phyloP scores from a whole-genome alignment of 176 grass and related monocot genomes.

The Puya raimondii region DNA sequence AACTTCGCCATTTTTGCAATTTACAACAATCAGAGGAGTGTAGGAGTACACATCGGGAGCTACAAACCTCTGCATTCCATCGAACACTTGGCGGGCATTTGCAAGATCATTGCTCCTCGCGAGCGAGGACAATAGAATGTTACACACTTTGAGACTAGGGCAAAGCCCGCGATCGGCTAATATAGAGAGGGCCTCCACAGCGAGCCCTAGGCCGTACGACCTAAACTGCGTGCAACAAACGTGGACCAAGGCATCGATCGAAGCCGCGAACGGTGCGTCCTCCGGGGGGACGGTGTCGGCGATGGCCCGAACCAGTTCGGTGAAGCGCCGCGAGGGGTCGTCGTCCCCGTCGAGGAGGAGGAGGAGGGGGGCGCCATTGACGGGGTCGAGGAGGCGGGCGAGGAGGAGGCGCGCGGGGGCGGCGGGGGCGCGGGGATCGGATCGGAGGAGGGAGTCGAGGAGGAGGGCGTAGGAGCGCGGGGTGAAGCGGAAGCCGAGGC shows the following conservation, averaged over 20 bases:
- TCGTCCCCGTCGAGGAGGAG: neutral
- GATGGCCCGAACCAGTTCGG: slow-evolving; percentile 12
- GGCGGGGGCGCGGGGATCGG: slow-evolving; percentile 26
- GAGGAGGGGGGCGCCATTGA: neutral
- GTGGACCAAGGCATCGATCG: slow-evolving; percentile 40
- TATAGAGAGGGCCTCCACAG: slow-evolving; percentile 38
- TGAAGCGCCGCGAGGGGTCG: slow-evolving; percentile 1
- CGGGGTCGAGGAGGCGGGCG: slow-evolving; percentile 18
- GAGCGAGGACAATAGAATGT: slow-evolving; percentile 32
- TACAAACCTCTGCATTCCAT: slow-evolving; percentile 42
- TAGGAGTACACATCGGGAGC: slow-evolving; percentile 49
- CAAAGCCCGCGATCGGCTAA: slow-evolving; percentile 33
- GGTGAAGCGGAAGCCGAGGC: slow-evolving; percentile 20
- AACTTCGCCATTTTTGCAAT: slow-evolving; percentile 41
- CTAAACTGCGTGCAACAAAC: slow-evolving; percentile 36
- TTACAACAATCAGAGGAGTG: slow-evolving; percentile 38
- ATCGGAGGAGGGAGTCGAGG: slow-evolving; percentile 38
- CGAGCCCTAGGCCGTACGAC: slow-evolving; percentile 10
- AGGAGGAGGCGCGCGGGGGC: slow-evolving; percentile 33
- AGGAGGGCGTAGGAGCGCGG: slow-evolving; percentile 35
- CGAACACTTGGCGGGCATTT: slow-evolving; percentile 40
- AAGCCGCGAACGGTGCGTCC: slow-evolving; percentile 17
- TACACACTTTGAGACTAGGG: slow-evolving; percentile 54
- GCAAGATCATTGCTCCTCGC: slow-evolving; percentile 15
- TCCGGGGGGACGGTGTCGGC: slow-evolving; percentile 20